Base-by-base conservation (phyloP, 164 flowering plant genomes). In the Chimonanthus salicifolius region DNA sequence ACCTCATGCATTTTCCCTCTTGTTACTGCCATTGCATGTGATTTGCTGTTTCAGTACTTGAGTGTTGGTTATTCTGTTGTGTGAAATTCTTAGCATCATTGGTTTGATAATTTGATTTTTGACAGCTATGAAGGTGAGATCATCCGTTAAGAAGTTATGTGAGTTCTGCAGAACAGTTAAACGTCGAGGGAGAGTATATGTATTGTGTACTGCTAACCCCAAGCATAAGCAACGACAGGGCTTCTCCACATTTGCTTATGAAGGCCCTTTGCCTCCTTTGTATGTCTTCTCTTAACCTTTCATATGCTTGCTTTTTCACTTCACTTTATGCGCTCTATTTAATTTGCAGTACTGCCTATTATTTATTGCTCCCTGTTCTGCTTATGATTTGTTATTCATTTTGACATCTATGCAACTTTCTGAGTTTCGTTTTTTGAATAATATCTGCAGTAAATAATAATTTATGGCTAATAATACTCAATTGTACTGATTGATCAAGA, bases 171-270 rank as follows among this genome's bases (percentile, higher is more conserved):
- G 83, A 82, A 86, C 89, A 1, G 88, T 95, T 6, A 92, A 88
- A 76, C 94, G 94, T 10, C 89, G 92, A 49, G 96, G 99, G 2
- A 85, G 91, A 64, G 96, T 95, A 0, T 90, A 83, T 77, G 85
- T 95, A 0, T 20, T 87, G 20, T 94, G 98, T 82, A 76, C 90
- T 20, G 79, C 90, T 50, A 92, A 92, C 79, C 98, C 97, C 50
- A 94, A 94, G 88, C 97, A 91, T 71, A 91, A 91, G 85, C 98
- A 93, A 75, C 83, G 97, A 7, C 99, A 95, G 64, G 98, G 98
- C 66, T 46, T 90, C 58, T 83, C 92, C 2, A 89, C 99, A 7
- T 82, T 90, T 76, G 89, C 97, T 5, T 72, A 72, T 84, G 95
- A 89, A 79, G 89, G 84, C 45, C 82, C 85, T 33, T 2, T 77